Percentiles rank a stretch among this genome's conserved stretches.
phyloP scores from a whole-genome alignment of 495 filamentous ascomycete genomes.

The Aspergillus kassunensis region DNA sequence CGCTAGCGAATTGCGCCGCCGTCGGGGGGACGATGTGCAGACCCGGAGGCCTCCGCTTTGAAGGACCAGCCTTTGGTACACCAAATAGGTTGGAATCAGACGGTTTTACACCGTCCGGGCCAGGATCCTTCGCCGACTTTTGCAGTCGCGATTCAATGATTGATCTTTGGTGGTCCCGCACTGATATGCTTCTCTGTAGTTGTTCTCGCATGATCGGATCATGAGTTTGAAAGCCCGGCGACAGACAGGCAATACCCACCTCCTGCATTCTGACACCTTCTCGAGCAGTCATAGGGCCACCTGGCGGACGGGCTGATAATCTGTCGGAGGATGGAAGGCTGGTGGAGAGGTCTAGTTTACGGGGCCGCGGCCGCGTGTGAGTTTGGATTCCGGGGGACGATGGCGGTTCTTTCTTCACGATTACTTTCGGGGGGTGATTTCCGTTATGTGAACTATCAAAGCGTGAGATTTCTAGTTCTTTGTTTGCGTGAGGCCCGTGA shows the following conservation, averaged over 20 bases:
- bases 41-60: conserved; percentile 79
- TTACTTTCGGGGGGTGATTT: conserved; percentile 64
- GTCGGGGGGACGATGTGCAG: conserved; percentile 94
- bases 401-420: conserved; percentile 94
- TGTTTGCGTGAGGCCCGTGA: not conserved
- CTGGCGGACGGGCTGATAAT: conserved; percentile 59
- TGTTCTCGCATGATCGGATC: conserved; percentile 97
- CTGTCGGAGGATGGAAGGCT: conserved; percentile 57
- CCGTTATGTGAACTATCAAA: conserved; percentile 36
- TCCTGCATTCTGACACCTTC: conserved; percentile 83
- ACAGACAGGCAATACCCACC: conserved; percentile 90
- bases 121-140: conserved; percentile 72
- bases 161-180: conserved; percentile 87
- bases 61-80: conserved; percentile 61
- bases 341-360: conserved; percentile 83
- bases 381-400: conserved; percentile 73
- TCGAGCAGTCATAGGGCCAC: conserved; percentile 73
- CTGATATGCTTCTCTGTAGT: conserved; percentile 86
- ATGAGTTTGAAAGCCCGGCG: conserved; percentile 91
- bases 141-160: conserved; percentile 93
- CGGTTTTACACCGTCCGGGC: conserved; percentile 56
- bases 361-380: conserved; percentile 72
- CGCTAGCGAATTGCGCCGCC: conserved; percentile 91
- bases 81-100: conserved; percentile 48
- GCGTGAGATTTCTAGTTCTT: not conserved